Base-by-base conservation (phyloP, 768 basidiomycete species). In the Pleurotus citrinopileatus region DNA sequence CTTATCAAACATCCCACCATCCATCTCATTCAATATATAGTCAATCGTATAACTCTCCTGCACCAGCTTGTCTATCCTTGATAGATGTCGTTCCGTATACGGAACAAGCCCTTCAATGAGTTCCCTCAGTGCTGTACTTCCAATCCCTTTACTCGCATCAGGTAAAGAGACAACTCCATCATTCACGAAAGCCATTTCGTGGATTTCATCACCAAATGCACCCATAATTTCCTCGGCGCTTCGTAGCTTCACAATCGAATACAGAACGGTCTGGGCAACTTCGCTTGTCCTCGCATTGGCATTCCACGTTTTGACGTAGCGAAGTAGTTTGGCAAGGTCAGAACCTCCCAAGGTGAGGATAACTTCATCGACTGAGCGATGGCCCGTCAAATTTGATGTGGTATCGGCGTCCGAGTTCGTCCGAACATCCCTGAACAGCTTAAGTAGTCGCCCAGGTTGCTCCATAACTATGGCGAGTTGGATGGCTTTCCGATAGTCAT, bases 1-100 rank as follows among this genome's bases (percentile, higher is more conserved):
- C 38, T 57, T 56, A 27, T 73, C 78, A 52, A 89, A 81, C 69
- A 89, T 77, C 22, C 87, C 88, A 58, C 81, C 86, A 63, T 92
- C 91, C 91, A 94, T 94, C 74, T 94, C 91, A 13, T 81, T 82
- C 26, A 94, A 72, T 53, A 94, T 75, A 59, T 90, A 95, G 66
- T 99, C 97, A 53, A 99, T 82, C 58, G 97, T 85, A 63, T 94
- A 98, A 66, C 93, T 97, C 63, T 98, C 97, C 72, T 97, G 92
- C 27, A 97, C 82, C 53, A 97, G 71, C 64, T 84, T 82, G 55
- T 95, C 92, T 67, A 94, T 80, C 60, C 95, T 76, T 32, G 85
- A 72, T 38, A 95, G 81, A 72, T 99, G 97, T 48, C 97, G 80
- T 66, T 96, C 93, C 7, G 95, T 95, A 65, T 98, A 99, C 9